Base-by-base conservation (phyloP, 805 yeast species). In the Myxozyma neotropica region DNA sequence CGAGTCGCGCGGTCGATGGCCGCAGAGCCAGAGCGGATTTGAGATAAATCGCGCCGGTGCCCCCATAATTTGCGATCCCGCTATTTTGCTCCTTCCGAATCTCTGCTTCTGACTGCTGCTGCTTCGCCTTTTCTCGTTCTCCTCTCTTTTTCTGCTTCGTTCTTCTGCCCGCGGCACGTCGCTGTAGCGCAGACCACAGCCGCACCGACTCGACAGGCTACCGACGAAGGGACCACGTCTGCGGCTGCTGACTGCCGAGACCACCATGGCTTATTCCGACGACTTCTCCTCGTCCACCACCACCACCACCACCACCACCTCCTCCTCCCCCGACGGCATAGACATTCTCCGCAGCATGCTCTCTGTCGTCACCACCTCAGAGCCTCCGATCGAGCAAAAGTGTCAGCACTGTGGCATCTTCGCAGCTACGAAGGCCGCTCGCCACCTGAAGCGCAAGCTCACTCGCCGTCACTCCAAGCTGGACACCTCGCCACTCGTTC, bases 341-440 rank as follows among this genome's bases (percentile, higher is more conserved):
- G 35, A 23, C 39, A 55, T 55, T 21, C 58, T 48, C 31, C 48
- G 49, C 50, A 38, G 26, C 42, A 55, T 55, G 58, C 23, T 55
- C 44, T 51, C 39, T 23, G 19, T 51, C 19, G 39, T 40, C 38
- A 2, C 55, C 1, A n/a, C 51, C 17, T 36, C 24, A 8, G 40
- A 26, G 51, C 39, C 6, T 8, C 26, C n/a, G 5, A 15, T 19
- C 19, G 47, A 31, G 40, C 13, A 2, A 4, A 17, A n/a, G 15
- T 29, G 19, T 12, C 15, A 19, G 27, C 51, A 7, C 15, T 24
- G 36, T 19, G 21, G 36, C 23, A 7, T 44, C 48, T 36, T 31
- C 39, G 6, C 27, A 15, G 19, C 17, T n/a, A 3, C 19, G 39
- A 8, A 19, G 15, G 4, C 15, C 3, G 40, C 26, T 8, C 4